Evolutionary conservation across 2,329 filamentous ascomycete species (phyloP).

Genomic region (Aureobasidium lini): DNA sequence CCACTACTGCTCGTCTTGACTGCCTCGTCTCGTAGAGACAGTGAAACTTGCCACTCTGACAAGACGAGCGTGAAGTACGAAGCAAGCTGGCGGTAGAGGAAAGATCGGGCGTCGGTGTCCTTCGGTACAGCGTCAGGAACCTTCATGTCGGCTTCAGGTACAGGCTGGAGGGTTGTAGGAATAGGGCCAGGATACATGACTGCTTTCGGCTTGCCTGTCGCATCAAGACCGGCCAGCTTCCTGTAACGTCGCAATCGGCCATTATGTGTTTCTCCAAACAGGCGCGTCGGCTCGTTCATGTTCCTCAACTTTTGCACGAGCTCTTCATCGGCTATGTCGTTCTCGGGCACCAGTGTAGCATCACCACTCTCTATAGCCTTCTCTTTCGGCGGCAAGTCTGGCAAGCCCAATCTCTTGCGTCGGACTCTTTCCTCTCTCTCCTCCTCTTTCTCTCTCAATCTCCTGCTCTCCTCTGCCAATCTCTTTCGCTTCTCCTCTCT

Average conservation of each 20-base stretch:
- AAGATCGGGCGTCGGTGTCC: conserved; percentile 58
- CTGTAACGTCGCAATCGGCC: conserved; percentile 64
- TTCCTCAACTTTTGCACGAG: conserved; percentile 60
- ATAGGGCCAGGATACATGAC: conserved; percentile 68
- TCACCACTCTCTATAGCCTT: conserved; percentile 35
- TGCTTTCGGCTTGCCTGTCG: conserved; percentile 17
- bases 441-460: conserved; percentile 63
- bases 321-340: conserved; percentile 63
- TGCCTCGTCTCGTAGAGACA: conserved; percentile 51
- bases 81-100: conserved; percentile 78
- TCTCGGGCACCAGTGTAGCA: conserved; percentile 22
- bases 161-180: conserved; percentile 70
- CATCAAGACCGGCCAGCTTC: conserved; percentile 39
- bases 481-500: conserved; percentile 76
- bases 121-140: conserved; percentile 55
- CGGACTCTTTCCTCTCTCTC: conserved; percentile 64
- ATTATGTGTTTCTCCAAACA: conserved; percentile 77
- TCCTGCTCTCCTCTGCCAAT: conserved; percentile 72
- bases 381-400: conserved; percentile 56
- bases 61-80: conserved; percentile 98
- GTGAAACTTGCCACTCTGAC: conserved; percentile 72
- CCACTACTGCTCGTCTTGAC: conserved; percentile 69
- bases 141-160: conserved; percentile 85
- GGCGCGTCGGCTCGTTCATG: conserved; percentile 61
- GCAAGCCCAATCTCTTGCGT: conserved; percentile 70